Evolutionary conservation across 441 rosid species (phyloP), one percentile per base, ranked within the genome.

Genomic region (Erodium texanum): DNA sequence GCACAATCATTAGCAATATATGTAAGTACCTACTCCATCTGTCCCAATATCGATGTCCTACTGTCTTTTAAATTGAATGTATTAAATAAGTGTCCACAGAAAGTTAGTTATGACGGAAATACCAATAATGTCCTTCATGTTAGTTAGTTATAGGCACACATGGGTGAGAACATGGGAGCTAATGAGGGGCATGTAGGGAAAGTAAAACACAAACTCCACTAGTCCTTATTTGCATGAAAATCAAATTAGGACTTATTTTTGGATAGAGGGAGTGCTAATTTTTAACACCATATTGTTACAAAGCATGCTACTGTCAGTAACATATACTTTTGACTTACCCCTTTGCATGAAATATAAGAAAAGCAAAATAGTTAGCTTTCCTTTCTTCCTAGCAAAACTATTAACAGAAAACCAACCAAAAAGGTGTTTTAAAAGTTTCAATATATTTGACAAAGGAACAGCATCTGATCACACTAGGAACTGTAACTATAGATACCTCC

Each of bases 401-500:
- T 5, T 34, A 34, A 32, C 38, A 34, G 9, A 34, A 34, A 5
- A 6, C 38, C 0, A 5, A 34, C 38, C 4, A 27, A 27, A 27
- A 27, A 27, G 32, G 32, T 27, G 32, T 4, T 27, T 27, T 10
- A 34, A 34, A 34, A 34, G 9, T 14, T 43, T 12, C 24, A 56
- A 8, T 19, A 20, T 18, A 56, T 56, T 20, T 20, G 24, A 56
- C 3, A 56, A 1, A 56, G 62, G 5, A 52, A 15, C 20, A 52
- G 14, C 59, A 43, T 11, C 5, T 43, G 50, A 43, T 43, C 50
- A 43, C 12, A 12, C 1, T 10, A 20, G 23, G 19, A 20, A 56
- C 14, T 56, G 62, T 20, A 56, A 56, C n/a, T 2, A 10, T 7
- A 62, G 3, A 64, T 84, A 90, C 97, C 98, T 89, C 93, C 64